Evolutionary conservation across 805 yeast genomes (phyloP), one percentile per base, ranked within the genome.

Genomic region (Komagataella pastoris): DNA sequence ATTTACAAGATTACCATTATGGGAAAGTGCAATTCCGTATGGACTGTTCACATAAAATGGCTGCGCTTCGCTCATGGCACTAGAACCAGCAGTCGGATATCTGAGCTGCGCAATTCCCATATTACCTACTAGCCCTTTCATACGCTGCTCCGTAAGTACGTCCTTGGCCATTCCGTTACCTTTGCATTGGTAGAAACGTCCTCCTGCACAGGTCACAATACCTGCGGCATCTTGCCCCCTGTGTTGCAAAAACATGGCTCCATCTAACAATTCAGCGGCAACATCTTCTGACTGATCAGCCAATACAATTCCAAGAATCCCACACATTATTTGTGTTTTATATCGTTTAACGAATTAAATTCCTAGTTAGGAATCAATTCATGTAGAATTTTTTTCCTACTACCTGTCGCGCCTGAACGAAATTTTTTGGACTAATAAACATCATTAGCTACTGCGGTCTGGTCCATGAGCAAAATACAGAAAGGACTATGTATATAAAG

Each of bases 201-300:
- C 99, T 47, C 85, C 74, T 51, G 97, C 98, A 66, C 97, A 88
- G 6, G 99, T 93, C 21, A 88, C 93, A 52, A 93, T 91, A 56
- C 99, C 99, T n/a, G 97, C 97, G 8, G 99, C 99, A 66, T 93
- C 99, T 71, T 93, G 99, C 48, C 99, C 99, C 64, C 99, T 79
- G 65, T 93, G 99, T 65, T 93, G 99, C 55, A 93, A 73, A 66
- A 85, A 91, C 71, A 89, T 80, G 56, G 91, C 84, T 6, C 96
- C 97, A 65, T 93, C 99, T 52, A 88, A 82, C 47, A 93, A 74
- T 62, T 90, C 98, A 4, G 96, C 81, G 10, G 96, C 95, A 49
- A 86, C 97, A 53, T 78, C 76, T 49, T 74, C 75, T 21, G 73
- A 66, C 58, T 81, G 85, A 66, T 88, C 85, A 10, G 96, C 87